Base-by-base conservation (phyloP, 2,329 filamentous ascomycete genomes). In the Akanthomyces lecanii region DNA sequence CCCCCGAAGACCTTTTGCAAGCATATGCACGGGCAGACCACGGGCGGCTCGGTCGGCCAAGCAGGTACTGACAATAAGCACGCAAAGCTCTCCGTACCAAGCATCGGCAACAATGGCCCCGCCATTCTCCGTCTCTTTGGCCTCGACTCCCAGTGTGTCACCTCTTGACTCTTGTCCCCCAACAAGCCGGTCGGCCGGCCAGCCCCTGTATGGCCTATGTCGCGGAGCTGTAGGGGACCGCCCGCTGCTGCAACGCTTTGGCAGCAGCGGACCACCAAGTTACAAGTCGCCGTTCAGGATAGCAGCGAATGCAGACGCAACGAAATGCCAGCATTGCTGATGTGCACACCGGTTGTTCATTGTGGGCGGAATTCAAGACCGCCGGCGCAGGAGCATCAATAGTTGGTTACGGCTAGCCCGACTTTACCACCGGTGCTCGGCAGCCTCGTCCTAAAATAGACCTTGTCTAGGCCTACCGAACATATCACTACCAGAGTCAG, bases 361-460 rank as follows among this genome's bases (percentile, higher is more conserved):
- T 36, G 33, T 36, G 33, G 33, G 5, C 8, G 33, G 33, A 36
- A 36, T 36, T 10, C 33, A 36, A 36, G 28, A 30, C 6, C 2
- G 33, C 33, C 7, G 8, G 33, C 33, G 7, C 10, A 10, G 33
- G 33, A 36, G 33, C 7, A 36, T 10, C 7, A 11, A 36, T 11
- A 36, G 33, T 7, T 10, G 8, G 7, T 36, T 6, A 30, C 28
- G 28, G 33, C 33, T 36, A 11, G 33, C 33, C 33, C 5, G 6
- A 36, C 33, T 36, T 36, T 7, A 36, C 33, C 33, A 36, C 7
- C 33, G 33, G 21, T 44, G 45, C 36, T 60, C 18, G 14, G 12
- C 30, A 50, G 28, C 45, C 23, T 51, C 45, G 30, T 57, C 54
- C 54, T 28, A 47, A 57, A 57, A 47, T 57, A 57, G 28, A 36